Evolutionary conservation across 2,329 filamentous ascomycete species (phyloP).

Genomic region (Aspergillus sp.): DNA sequence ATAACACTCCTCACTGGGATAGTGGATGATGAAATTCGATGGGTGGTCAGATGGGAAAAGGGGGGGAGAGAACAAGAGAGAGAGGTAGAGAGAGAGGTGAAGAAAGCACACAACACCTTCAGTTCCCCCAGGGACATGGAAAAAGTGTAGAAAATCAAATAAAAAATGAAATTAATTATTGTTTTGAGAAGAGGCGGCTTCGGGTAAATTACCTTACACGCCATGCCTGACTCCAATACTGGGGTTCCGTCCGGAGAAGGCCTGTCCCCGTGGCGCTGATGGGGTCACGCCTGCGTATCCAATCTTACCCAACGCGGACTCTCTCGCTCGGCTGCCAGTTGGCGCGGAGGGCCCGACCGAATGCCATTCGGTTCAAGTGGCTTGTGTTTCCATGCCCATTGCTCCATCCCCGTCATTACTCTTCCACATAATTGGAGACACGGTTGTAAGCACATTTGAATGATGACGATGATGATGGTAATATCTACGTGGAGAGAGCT

Average conservation of each 20-base stretch:
- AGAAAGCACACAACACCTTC: neutral
- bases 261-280: neutral
- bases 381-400: neutral
- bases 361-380: neutral
- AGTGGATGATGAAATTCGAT: too few species aligned
- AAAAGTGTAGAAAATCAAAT: neutral
- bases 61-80: neutral
- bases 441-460: too few species aligned
- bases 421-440: neutral
- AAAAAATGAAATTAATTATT: too few species aligned
- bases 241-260: constrained; percentile 1
- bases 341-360: constrained; percentile 1
- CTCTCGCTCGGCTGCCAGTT: neutral
- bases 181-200: neutral
- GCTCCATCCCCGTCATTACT: neutral
- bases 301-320: neutral
- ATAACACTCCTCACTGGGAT: neutral
- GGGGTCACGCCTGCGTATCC: constrained; percentile 2
- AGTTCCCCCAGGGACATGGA: neutral
- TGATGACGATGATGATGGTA: too few species aligned
- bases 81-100: neutral
- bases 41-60: neutral
- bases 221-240: neutral
- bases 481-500: too few species aligned
- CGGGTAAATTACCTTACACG: constrained; percentile 19